Base-by-base conservation (phyloP, 129 eudicot species). In the Helianthus tuberosus region DNA sequence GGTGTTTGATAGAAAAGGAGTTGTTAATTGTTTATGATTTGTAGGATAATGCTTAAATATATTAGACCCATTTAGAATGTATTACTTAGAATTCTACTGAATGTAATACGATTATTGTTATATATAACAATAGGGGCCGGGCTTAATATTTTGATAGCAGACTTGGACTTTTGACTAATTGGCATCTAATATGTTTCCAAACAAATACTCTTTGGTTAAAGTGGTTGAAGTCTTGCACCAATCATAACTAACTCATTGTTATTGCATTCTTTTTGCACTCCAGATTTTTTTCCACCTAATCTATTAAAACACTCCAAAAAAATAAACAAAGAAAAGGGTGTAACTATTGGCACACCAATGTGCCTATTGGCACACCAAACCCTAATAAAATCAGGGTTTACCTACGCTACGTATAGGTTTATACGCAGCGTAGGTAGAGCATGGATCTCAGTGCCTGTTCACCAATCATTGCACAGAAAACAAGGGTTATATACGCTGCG, bases 161-260 rank as follows among this genome's bases (percentile, higher is more conserved):
- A 54, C 29, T 7, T 16, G 27, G 32, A 16, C 60, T 23, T 9
- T 29, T 61, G 17, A 61, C 65, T 49, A 10, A 63, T 50, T 43
- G 48, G 46, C 64, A n/a, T 43, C 10, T 39, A 70, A 52, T 3
- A 41, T 63, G 58, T 47, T 71, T 62, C 50, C 23, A 71, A 51
- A 10, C 43, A 63, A 51, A 50, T 20, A 38, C 48, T 50, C 15
- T 78, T 70, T 32, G 38, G 77, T 38, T 71, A 63, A 58, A 71
- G 82, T 78, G 14, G 82, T 78, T 78, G 82, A 52, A 52, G 32
- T 63, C 39, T 15, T 71, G 58, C 71, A 78, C 77, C 73, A 70
- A 64, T 78, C 48, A 53, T 78, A 78, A 78, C 82, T 27, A 78
- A 78, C 82, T 71, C 41, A 5, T 46, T 41, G 7, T 63, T 78